Conservation (phyloP, 495 filamentous ascomycete species). For the Ascodesmis nigricans region DNA sequence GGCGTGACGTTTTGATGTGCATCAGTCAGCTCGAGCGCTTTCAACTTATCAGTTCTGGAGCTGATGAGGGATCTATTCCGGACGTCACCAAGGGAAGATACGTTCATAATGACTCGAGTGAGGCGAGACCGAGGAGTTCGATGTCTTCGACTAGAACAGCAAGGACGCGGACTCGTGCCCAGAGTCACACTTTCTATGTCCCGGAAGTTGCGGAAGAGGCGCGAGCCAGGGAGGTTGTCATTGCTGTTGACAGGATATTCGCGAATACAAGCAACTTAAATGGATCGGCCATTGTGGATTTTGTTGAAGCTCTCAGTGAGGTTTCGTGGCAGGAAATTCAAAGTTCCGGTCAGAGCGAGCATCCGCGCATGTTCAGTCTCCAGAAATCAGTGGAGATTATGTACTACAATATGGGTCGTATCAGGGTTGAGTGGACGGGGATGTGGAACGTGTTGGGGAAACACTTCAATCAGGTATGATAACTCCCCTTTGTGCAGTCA, state of each 20-base stretch:
- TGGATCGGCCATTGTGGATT: slow-evolving; percentile 92
- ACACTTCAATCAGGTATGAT: slow-evolving; percentile 60
- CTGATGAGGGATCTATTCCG: slow-evolving; percentile 76
- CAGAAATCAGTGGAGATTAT: slow-evolving; percentile 98
- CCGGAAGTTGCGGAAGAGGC: slow-evolving; percentile 77
- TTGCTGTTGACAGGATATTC: slow-evolving; percentile 84
- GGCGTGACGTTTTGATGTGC: slow-evolving; percentile 87
- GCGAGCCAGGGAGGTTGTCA: slow-evolving; percentile 76
- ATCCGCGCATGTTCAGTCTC: slow-evolving; percentile 81
- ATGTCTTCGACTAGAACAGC: slow-evolving; percentile 35
- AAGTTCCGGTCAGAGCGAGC: slow-evolving; percentile 83
- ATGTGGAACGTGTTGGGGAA: slow-evolving; percentile 92
- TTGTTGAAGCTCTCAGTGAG: slow-evolving; percentile 76
- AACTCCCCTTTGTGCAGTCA: neutral
- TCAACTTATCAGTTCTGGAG: slow-evolving; percentile 81
- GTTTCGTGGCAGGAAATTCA: slow-evolving; percentile 99
- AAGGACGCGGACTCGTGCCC: slow-evolving; percentile 39
- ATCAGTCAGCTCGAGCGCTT: slow-evolving; percentile 90
- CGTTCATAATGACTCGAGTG: slow-evolving; percentile 32
- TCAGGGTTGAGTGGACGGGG: slow-evolving; percentile 92
- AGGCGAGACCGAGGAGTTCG: slow-evolving; percentile 32
- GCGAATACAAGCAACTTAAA: slow-evolving; percentile 84
- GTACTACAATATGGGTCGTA: slow-evolving; percentile 98
- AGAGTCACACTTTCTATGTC: slow-evolving; percentile 32
- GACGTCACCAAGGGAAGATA: slow-evolving; percentile 75